Base-by-base conservation (phyloP, 2,329 filamentous ascomycete species). In the Colletotrichum costaricense region DNA sequence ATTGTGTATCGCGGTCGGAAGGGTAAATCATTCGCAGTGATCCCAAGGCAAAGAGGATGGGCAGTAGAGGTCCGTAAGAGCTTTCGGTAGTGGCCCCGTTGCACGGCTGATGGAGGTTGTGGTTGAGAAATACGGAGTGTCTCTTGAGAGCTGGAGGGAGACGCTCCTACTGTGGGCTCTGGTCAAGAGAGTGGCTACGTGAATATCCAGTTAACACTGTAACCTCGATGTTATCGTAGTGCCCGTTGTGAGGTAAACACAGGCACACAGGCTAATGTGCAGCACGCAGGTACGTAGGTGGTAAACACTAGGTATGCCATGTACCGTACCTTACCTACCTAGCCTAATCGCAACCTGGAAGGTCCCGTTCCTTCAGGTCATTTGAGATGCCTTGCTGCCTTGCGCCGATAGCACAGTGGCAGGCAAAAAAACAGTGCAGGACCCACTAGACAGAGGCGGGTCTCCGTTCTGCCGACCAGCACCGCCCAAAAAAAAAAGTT, bases 401-500 rank as follows among this genome's bases (percentile, higher is more conserved):
- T 55, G 52, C 24, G 52, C 52, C 52, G 26, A 28, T 12, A 24
- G 52, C 22, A 55, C 52, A 12, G 4, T 49, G n/a, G 14, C 59
- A 24, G 30, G 2, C 5, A 4, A 22, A 54, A 8, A 24, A 54
- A 52, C 35, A 38, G 14, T 12, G 28, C 19, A 24, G 11, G 19
- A 22, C 30, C 22, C 54, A 59, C 28, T 3, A 19, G 19, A 9
- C 11, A 33, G 12, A 19, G 24, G 28, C 35, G 63, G 56, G 52
- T 46, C 30, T 24, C 56, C 54, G 65, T 84, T 85, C 82, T 87
- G 86, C 86, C 84, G 69, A 46, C 26, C 38, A 65, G 76, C 77
- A 86, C 86, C 86, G 85, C 85, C 80, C 86, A 87, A 87, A 49
- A 87, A 87, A 84, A 84, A 83, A 81, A 79, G 62, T 67, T 67